Base-by-base conservation (phyloP, 1,284 basidiomycete species). In the Golubevia pallescens region DNA sequence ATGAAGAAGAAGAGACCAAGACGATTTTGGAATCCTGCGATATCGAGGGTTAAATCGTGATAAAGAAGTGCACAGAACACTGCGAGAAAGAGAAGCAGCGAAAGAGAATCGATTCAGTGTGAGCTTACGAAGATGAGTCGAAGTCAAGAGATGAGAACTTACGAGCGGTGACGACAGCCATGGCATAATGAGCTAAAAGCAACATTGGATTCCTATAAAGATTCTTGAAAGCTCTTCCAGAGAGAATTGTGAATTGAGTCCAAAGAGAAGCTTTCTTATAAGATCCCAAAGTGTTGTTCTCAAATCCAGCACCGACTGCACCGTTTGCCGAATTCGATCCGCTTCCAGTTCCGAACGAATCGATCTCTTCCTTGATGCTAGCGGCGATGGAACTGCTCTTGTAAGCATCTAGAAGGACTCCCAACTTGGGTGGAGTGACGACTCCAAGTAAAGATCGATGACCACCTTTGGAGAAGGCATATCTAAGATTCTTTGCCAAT, bases 211-310 rank as follows among this genome's bases (percentile, higher is more conserved):
- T 95, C 48, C 96, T 90, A 68, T 80, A 85, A 67, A 98, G 86
- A 83, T 98, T 98, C 90, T 98, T 98, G 89, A 98, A 99, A n/a
- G 95, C 95, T 66, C 96, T 87, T 21, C 95, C 94, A 78, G 93
- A 95, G 75, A 99, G 86, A 68, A 98, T 94, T 81, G 89, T 90
- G 85, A 99, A 97, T 87, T 99, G 96, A 20, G 92, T 95, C 66
- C 89, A 89, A 89, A 92, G 94, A 69, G 89, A 91, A 2, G 95
- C 96, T 66, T 93, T 90, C 86, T 92, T 92, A 81, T 93, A 90
- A 1, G 93, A 93, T 34, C 91, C 87, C 74, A 95, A 86, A 63
- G 93, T 81, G 58, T 88, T 88, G 56, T 89, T 91, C 48, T 86
- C n/a, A n/a, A n/a, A n/a, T n/a, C n/a, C 10, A 62, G 38, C 48